phyloP scores from a whole-genome alignment of 2,329 filamentous ascomycete species.

The Nemania sp. region DNA sequence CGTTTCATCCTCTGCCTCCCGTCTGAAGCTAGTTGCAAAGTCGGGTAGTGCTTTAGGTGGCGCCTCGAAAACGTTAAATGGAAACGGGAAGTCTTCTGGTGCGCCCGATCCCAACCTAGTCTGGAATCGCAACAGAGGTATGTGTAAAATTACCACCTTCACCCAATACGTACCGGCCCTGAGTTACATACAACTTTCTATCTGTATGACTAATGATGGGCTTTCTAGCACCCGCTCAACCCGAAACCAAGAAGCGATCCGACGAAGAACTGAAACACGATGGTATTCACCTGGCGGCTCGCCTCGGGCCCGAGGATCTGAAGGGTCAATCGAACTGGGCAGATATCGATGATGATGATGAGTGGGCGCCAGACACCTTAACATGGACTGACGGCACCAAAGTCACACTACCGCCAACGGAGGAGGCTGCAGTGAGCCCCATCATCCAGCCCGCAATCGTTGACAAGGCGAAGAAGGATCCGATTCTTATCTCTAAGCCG shows the following conservation, averaged over 20 bases:
- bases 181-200: neutral
- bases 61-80: slow-evolving; percentile 51
- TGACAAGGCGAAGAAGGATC: slow-evolving; percentile 51
- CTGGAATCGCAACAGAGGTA: slow-evolving; percentile 89
- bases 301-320: slow-evolving; percentile 74
- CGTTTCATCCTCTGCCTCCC: slow-evolving; percentile 56
- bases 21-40: slow-evolving; percentile 77
- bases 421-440: slow-evolving; percentile 49
- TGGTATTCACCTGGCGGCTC: slow-evolving; percentile 82
- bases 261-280: slow-evolving; percentile 87
- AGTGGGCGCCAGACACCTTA: slow-evolving; percentile 83
- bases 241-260: slow-evolving; percentile 80
- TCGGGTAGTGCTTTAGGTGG: slow-evolving; percentile 65
- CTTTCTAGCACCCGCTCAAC: slow-evolving; percentile 60
- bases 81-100: slow-evolving; percentile 61
- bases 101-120: slow-evolving; percentile 75
- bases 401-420: slow-evolving; percentile 69
- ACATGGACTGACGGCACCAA: slow-evolving; percentile 90
- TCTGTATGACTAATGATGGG: slow-evolving; percentile 3
- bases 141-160: slow-evolving; percentile 37
- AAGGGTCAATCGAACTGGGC: slow-evolving; percentile 84
- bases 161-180: neutral
- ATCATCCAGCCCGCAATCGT: slow-evolving; percentile 31
- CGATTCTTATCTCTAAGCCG: slow-evolving; percentile 45
- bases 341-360: slow-evolving; percentile 86